Evolutionary conservation across 192 early-diverging fungal genomes (phyloP).

Genomic region (Umbelopsis sp.): DNA sequence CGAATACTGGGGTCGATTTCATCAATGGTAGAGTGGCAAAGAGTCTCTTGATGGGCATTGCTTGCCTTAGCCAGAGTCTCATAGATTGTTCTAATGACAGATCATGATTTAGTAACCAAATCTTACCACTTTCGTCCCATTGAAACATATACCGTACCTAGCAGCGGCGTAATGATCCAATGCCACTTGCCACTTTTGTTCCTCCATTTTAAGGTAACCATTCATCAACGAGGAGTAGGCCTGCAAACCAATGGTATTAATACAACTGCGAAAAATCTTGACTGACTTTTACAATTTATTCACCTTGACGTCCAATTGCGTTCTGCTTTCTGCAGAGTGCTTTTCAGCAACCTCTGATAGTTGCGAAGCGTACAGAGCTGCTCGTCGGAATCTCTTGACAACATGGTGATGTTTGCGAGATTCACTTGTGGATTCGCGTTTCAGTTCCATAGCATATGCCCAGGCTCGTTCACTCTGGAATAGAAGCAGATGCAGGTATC

Average conservation of each 20-base stretch:
- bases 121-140: not conserved
- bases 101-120: not conserved
- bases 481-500: constrained; percentile 61
- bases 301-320: constrained; percentile 60
- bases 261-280: not conserved
- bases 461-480: constrained; percentile 77
- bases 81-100: constrained; percentile 62
- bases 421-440: constrained; percentile 58
- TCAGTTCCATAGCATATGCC: constrained; percentile 80
- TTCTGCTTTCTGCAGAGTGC: constrained; percentile 50
- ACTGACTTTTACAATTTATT: not conserved
- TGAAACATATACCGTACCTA: constrained; percentile 45
- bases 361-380: constrained; percentile 49
- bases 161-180: constrained; percentile 62
- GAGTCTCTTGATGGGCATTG: constrained; percentile 56
- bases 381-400: constrained; percentile 62
- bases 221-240: constrained; percentile 72
- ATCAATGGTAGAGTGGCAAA: constrained; percentile 72
- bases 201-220: constrained; percentile 68
- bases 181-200: constrained; percentile 67
- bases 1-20: constrained; percentile 79
- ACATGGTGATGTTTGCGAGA: constrained; percentile 69
- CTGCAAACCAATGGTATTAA: constrained; percentile 21
- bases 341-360: constrained; percentile 50
- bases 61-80: constrained; percentile 57